These are phyloP conservation scores for Epichloe hybrida DNA, from an alignment of 2,329 filamentous ascomycete genomes.

Conservation along the genomic window DNA sequence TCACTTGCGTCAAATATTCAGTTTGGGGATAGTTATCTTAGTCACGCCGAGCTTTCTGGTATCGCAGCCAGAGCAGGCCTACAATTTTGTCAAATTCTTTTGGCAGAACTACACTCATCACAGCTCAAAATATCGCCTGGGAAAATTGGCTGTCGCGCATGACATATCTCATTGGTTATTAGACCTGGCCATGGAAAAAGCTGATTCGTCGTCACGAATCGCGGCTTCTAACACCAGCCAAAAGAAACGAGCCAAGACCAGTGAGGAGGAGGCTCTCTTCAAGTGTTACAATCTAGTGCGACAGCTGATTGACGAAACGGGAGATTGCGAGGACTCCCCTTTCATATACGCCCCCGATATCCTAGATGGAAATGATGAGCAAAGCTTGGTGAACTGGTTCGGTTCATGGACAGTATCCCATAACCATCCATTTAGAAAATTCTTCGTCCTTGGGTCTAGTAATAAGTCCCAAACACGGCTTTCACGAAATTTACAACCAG, in stretches of 20 bases:
- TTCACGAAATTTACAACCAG: slow-evolving; percentile 11
- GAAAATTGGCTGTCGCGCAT: slow-evolving; percentile 18
- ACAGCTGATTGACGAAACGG: slow-evolving; percentile 8
- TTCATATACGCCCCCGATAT: slow-evolving; percentile 31
- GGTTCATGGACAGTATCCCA: slow-evolving; percentile 40
- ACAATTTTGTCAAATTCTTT: slow-evolving; percentile 24
- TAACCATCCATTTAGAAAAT: slow-evolving; percentile 38
- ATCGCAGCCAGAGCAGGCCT: slow-evolving; percentile 21
- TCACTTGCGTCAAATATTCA: no score
- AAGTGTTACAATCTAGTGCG: slow-evolving; percentile 13
- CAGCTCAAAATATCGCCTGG: slow-evolving; percentile 5
- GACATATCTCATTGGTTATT: slow-evolving; percentile 17
- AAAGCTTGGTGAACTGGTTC: slow-evolving; percentile 50
- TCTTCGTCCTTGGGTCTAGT: slow-evolving; percentile 39
- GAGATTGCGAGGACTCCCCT: slow-evolving; percentile 12
- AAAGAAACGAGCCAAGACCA: slow-evolving; percentile 1
- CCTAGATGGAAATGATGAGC: slow-evolving; percentile 46
- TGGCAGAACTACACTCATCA: slow-evolving; percentile 11
- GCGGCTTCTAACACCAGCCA: background rate
- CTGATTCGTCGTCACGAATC: background rate
- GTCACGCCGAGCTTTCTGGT: slow-evolving; percentile 30
- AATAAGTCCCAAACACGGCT: slow-evolving; percentile 9
- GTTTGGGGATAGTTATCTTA: slow-evolving; percentile 20
- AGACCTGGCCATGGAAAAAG: slow-evolving; percentile 14
- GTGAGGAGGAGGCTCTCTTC: slow-evolving; percentile 9